Conservation (phyloP, 306 rosid genomes). For the Cyclanthera cordifolia region DNA sequence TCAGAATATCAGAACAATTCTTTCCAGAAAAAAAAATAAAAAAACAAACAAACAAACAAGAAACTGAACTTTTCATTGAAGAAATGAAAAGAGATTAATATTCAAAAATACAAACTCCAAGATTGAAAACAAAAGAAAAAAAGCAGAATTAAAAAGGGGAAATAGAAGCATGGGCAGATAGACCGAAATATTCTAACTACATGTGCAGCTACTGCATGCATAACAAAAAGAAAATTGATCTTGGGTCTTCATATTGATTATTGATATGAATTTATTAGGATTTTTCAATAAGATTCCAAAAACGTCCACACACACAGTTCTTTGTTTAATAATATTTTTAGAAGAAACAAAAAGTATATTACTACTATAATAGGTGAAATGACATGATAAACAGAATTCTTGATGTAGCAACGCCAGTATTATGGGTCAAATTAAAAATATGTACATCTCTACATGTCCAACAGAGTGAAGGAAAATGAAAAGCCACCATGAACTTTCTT, state of each 20-base stretch:
- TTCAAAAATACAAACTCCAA: neutral
- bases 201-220: neutral
- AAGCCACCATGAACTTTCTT: neutral
- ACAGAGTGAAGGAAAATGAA: neutral
- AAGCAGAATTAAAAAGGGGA: neutral
- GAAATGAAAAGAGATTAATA: neutral
- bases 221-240: neutral
- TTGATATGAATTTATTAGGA: neutral
- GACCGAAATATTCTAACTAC: neutral
- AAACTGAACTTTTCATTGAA: too few species aligned
- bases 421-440: neutral
- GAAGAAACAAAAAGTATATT: too few species aligned
- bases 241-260: neutral
- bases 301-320: neutral
- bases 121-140: neutral
- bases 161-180: neutral
- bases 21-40: neutral
- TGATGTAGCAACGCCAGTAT: neutral
- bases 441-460: neutral
- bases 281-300: neutral
- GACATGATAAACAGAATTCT: neutral
- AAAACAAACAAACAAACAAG: too few species aligned
- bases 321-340: neutral
- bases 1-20: neutral
- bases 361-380: neutral